Evolutionary conservation across 2,329 filamentous ascomycete genomes (phyloP).

Genomic region (Ophiostoma populinum): DNA sequence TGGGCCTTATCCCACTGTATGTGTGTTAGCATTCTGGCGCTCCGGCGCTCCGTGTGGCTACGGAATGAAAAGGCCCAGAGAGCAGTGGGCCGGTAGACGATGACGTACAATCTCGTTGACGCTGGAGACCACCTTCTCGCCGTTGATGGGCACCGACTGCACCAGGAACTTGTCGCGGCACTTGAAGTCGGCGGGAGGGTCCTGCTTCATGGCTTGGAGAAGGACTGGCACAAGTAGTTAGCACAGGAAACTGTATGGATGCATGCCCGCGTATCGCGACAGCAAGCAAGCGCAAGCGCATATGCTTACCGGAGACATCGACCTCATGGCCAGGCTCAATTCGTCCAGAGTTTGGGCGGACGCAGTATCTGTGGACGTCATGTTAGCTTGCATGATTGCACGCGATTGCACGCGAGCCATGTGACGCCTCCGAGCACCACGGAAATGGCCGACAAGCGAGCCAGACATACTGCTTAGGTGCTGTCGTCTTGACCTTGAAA

Average conservation of each 20-base stretch:
- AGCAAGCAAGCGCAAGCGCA: background rate
- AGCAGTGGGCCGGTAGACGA: background rate
- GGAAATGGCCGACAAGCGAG: no score
- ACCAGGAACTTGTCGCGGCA: conserved; percentile 31
- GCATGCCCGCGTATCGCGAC: no score
- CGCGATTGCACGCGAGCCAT: background rate
- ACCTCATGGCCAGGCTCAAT: conserved; percentile 83
- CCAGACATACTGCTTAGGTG: conserved; percentile 81
- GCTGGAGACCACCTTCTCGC: conserved; percentile 69
- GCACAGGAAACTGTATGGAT: no score
- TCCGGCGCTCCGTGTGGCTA: no score
- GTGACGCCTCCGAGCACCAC: background rate
- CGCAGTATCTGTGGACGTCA: conserved; percentile 61
- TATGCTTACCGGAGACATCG: conserved; percentile 66
- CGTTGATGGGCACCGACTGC: conserved; percentile 39
- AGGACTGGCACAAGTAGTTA: conserved; percentile 43
- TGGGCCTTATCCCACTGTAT: conserved; percentile 60
- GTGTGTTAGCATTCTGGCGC: background rate
- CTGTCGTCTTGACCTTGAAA: conserved; percentile 94
- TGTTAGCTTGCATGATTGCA: background rate
- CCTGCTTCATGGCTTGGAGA: conserved; percentile 93
- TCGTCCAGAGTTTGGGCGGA: conserved; percentile 88
- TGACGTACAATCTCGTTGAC: conserved; percentile 60
- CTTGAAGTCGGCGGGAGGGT: conserved; percentile 69
- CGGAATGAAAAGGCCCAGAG: no score